A percentile compares a stretch with the other conserved stretches of the same genome.
phyloP scores from a whole-genome alignment of 139 green algal species.

The Medakamo hakoo region DNA sequence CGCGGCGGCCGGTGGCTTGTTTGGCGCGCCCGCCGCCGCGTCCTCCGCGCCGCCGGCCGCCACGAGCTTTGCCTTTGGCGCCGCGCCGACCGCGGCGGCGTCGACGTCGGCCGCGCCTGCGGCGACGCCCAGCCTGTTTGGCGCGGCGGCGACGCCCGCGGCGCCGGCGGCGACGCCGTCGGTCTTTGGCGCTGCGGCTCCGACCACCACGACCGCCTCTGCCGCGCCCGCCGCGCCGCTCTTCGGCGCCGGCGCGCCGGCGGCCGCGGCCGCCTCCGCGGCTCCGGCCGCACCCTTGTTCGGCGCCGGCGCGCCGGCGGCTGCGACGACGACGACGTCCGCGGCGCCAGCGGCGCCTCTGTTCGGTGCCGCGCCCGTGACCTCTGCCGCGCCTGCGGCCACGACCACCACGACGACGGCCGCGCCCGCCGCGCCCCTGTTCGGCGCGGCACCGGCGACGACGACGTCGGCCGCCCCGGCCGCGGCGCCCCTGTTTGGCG shows the following conservation, averaged over 20 bases:
- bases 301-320: no score
- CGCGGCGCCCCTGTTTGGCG: not conserved
- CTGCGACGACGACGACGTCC: not conserved
- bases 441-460: no score
- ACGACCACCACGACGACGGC: slow-evolving; percentile 1
- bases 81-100: not conserved
- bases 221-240: not conserved
- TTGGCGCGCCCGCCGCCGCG: not conserved
- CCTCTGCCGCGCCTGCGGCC: not conserved
- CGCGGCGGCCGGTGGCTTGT: not conserved
- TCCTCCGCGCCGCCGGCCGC: not conserved
- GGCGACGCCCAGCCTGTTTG: not conserved
- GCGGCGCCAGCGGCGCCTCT: not conserved
- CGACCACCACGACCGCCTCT: not conserved
- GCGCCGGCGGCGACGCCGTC: no score
- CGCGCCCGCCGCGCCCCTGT: not conserved
- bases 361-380: not conserved
- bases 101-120: not conserved
- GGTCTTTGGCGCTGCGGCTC: not conserved
- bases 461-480: not conserved
- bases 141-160: no score
- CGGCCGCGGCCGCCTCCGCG: not conserved
- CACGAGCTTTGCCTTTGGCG: not conserved
- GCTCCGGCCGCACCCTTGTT: not conserved
- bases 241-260: not conserved